Evolutionary conservation across 73 alveolate genomes (phyloP).

Genomic region (Diophrys appendiculata): DNA sequence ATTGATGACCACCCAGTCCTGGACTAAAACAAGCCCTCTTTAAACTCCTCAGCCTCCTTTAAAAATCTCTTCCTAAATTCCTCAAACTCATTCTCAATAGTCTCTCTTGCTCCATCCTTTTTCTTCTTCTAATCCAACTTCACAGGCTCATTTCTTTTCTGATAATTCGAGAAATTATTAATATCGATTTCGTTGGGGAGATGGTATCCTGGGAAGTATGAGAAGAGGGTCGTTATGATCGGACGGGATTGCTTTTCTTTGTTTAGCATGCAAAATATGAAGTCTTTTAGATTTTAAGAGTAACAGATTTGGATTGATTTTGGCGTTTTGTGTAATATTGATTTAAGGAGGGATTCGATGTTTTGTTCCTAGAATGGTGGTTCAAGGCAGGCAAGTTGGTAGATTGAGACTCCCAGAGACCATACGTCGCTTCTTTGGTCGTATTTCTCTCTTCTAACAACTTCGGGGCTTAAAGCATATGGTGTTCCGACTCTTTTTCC

Average conservation of each 20-base stretch:
- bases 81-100: no score
- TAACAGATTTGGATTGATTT: slow-evolving; percentile 40
- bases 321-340: slow-evolving; percentile 44
- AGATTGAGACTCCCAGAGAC: slow-evolving; percentile 62
- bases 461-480: slow-evolving; percentile 50
- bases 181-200: no score
- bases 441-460: slow-evolving; percentile 40
- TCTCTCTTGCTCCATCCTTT: no score
- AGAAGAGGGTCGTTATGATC: slow-evolving; percentile 8
- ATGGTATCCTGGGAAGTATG: slow-evolving; percentile 26
- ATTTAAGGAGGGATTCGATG: slow-evolving; percentile 18
- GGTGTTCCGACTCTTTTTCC: slow-evolving; percentile 63
- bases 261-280: slow-evolving; percentile 36
- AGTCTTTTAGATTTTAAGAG: slow-evolving; percentile 29
- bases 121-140: no score
- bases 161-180: no score
- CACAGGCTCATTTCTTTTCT: no score
- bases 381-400: slow-evolving; percentile 46
- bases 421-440: slow-evolving; percentile 58
- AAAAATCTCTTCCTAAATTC: no score
- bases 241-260: slow-evolving; percentile 51
- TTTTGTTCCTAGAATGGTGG: slow-evolving; percentile 34
- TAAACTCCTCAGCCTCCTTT: no score
- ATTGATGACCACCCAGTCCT: no score
- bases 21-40: no score